Evolutionary conservation across 345 rosid genomes (phyloP).

Genomic region (Linum trigynum): DNA sequence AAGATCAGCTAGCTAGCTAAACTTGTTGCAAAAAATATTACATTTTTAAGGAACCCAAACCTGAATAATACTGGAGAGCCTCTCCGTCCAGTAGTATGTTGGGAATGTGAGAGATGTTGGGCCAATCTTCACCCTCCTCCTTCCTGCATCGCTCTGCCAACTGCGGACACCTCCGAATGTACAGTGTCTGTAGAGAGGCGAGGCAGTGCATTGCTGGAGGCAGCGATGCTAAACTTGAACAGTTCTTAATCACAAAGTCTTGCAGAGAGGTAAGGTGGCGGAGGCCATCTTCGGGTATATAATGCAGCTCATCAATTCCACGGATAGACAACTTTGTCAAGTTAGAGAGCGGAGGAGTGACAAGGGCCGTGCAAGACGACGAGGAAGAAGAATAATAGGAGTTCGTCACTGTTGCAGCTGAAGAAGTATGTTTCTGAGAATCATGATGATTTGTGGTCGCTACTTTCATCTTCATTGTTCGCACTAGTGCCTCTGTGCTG

Average conservation of each 20-base stretch:
- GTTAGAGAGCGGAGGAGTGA: not conserved
- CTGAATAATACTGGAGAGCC: not conserved
- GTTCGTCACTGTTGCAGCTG: too few relatives aligned
- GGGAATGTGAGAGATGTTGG: slow-evolving; percentile 12
- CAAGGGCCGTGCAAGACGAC: too few relatives aligned
- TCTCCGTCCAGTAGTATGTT: not conserved
- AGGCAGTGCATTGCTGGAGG: slow-evolving; percentile 3
- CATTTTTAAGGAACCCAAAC: too few relatives aligned
- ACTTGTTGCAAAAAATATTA: too few relatives aligned
- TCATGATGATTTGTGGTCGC: too few relatives aligned
- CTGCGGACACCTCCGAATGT: not conserved
- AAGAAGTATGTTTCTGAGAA: too few relatives aligned
- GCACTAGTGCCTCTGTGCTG: not conserved
- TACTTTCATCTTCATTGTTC: not conserved
- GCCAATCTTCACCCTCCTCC: not conserved
- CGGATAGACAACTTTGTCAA: not conserved
- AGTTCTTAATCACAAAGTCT: not conserved
- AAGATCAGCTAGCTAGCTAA: too few relatives aligned
- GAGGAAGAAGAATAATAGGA: too few relatives aligned
- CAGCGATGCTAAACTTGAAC: not conserved
- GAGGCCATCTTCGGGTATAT: not conserved
- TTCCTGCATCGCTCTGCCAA: slow-evolving; percentile 3
- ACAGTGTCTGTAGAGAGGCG: not conserved
- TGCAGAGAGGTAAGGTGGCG: slow-evolving; percentile 9
- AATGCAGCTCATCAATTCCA: not conserved